Base-by-base conservation (phyloP, 1,284 basidiomycete species). In the Mycena citricolor region DNA sequence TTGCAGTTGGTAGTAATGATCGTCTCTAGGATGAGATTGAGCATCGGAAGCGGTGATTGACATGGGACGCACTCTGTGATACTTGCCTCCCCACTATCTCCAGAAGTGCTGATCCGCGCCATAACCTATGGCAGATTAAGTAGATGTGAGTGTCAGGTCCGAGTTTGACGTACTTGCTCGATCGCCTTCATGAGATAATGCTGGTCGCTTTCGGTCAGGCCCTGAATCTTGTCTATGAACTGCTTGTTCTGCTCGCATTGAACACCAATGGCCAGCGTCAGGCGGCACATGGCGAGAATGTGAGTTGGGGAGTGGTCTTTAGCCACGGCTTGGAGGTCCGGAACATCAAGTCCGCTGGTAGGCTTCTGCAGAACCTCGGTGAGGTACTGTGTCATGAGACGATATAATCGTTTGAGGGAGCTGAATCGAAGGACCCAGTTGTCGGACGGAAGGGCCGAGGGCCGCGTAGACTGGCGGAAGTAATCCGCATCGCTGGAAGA, bases 191-290 rank as follows among this genome's bases (percentile, higher is more conserved):
- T 90, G 45, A 92, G 67, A 59, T 80, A 70, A 64, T 89, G 85
- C 65, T 95, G 92, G 57, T 92, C 84, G 20, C 70, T 73, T 62
- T 92, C 83, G 43, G 77, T 81, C 52, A 94, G 66, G 4, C 74
- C 73, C 61, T 94, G 91, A 36, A 95, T 94, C 60, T 81, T 86
- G 56, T 81, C 82, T 48, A 94, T 90, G 54, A 91, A 87, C 42
- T 82, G 78, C 63, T 85, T 79, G 57, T 91, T 92, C 64, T 79
- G 78, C 62, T 90, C 85, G 61, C 89, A 90, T 60, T 97, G 90
- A 2, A 97, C 94, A 0, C 93, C 90, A 54, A 97, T 92, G 4
- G 90, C 91, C 36, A 98, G 89, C 2, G 91, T 90, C 28, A 97
- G 73, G 47, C 89, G 78, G 57, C 89, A 90, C 64, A 94, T 75